Evolutionary conservation across 129 eudicot species (phyloP).

Genomic region (Flaveria ramosissima): DNA sequence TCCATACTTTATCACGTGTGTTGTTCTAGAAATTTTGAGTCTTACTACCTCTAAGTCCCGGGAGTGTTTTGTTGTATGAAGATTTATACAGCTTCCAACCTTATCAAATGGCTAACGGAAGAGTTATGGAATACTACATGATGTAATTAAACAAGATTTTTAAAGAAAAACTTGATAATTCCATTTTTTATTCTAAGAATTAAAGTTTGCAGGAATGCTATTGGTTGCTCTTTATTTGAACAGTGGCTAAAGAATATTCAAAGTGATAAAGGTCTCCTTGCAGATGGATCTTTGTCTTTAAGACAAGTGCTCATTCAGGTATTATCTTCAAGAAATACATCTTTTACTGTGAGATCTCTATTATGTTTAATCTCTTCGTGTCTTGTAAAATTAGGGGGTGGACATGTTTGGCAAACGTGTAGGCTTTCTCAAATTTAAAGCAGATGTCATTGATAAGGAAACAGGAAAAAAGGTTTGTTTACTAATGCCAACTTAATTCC

Average conservation of each 20-base stretch:
- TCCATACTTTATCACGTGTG: background rate
- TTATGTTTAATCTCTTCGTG: conserved; percentile 13
- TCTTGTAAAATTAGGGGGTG: conserved; percentile 54
- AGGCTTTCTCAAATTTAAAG: conserved; percentile 94
- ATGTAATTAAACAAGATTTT: background rate
- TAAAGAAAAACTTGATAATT: background rate
- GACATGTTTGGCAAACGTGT: conserved; percentile 95
- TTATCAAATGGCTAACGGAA: background rate
- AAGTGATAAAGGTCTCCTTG: conserved; percentile 65
- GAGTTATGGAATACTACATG: background rate
- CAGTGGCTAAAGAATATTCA: conserved; percentile 92
- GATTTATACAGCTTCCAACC: background rate
- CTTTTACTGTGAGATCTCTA: background rate
- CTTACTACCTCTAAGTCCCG: background rate
- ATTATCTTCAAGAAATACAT: conserved; percentile 3
- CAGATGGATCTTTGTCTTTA: conserved; percentile 70
- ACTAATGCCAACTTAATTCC: background rate
- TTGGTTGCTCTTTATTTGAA: conserved; percentile 79
- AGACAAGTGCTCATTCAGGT: conserved; percentile 97
- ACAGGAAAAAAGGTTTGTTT: conserved; percentile 80
- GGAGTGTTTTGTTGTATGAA: background rate
- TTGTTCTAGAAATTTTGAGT: background rate
- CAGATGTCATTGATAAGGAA: conserved; percentile 81
- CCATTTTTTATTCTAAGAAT: background rate
- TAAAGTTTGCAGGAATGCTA: conserved; percentile 61